Conservation (phyloP, 2,329 filamentous ascomycete genomes). For the Sordariomycetes sp. region DNA sequence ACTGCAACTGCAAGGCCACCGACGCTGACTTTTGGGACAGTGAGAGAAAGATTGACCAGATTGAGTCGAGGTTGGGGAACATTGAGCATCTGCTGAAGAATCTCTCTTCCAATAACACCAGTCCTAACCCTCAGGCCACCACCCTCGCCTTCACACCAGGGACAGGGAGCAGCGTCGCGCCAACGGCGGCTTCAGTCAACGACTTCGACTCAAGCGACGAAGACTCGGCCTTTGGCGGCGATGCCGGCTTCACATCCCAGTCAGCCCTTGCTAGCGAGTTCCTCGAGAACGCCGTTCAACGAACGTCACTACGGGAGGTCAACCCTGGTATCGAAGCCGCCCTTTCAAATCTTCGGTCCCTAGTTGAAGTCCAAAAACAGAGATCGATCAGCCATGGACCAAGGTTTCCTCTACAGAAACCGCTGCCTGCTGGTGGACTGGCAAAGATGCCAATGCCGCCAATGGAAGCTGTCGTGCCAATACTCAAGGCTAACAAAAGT, state of each 20-base stretch:
- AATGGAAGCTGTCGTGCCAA: constrained; percentile 35
- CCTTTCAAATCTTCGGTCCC: constrained; percentile 39
- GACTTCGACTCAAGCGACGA: constrained; percentile 28
- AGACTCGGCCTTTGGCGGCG: constrained; percentile 34
- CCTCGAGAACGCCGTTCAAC: constrained; percentile 41
- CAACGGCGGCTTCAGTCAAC: constrained; percentile 14
- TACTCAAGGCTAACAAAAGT: constrained; percentile 26
- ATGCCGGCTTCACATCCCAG: constrained; percentile 38
- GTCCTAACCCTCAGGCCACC: no score
- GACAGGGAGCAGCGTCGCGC: constrained; percentile 11
- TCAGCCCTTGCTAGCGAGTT: constrained; percentile 46
- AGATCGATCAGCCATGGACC: constrained; percentile 29
- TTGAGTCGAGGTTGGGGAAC: constrained; percentile 32
- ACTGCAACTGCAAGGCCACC: no score
- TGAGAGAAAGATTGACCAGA: constrained; percentile 43
- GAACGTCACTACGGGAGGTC: constrained; percentile 33
- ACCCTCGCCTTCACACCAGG: constrained; percentile 15
- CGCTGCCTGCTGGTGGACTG: constrained; percentile 34
- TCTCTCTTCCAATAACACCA: constrained; percentile 18
- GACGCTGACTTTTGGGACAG: constrained; percentile 16
- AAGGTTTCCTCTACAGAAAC: constrained; percentile 34
- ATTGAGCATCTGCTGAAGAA: constrained; percentile 34
- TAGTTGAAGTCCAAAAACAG: constrained; percentile 40
- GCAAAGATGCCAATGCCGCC: constrained; percentile 47
- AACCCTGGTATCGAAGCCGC: constrained; percentile 44